These are phyloP conservation scores for Urochloa ruziziensis DNA, from an alignment of 176 grass and related monocot genomes.

Conservation along the genomic window DNA sequence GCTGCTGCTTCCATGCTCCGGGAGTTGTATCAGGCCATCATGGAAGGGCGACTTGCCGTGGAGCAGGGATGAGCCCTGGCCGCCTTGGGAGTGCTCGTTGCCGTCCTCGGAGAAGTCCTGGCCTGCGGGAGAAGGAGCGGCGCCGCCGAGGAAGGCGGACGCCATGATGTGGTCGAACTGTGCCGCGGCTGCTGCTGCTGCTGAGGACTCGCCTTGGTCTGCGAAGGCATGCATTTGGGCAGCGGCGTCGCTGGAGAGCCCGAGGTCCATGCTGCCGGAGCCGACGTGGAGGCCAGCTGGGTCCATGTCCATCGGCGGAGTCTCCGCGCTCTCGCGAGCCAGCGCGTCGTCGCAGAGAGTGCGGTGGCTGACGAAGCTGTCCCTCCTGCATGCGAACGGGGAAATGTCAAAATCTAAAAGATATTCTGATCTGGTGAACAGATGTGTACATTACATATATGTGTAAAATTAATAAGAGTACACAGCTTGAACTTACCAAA, in stretches of 20 bases:
- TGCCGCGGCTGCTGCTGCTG: conserved; percentile 15
- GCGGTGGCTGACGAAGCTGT: conserved; percentile 98
- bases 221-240: conserved; percentile 42
- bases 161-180: conserved; percentile 59
- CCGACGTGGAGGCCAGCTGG: conserved; percentile 54
- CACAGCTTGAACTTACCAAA: neutral
- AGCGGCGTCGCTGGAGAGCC: conserved; percentile 41
- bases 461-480: neutral
- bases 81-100: conserved; percentile 36
- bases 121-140: neutral
- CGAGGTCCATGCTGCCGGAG: conserved; percentile 52
- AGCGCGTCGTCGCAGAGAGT: conserved; percentile 97
- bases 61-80: conserved; percentile 43
- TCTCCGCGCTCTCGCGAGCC: conserved; percentile 76
- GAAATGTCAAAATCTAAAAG: neutral
- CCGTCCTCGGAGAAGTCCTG: conserved; percentile 62
- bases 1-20: conserved; percentile 49
- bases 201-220: conserved; percentile 40
- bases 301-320: conserved; percentile 44
- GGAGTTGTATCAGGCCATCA: conserved; percentile 74
- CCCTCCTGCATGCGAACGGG: conserved; percentile 58
- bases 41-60: conserved; percentile 77
- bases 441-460: no score
- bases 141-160: conserved; percentile 37
- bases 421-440: neutral